phyloP scores from a whole-genome alignment of 768 basidiomycete genomes.

The Kwoniella dendrophila region DNA sequence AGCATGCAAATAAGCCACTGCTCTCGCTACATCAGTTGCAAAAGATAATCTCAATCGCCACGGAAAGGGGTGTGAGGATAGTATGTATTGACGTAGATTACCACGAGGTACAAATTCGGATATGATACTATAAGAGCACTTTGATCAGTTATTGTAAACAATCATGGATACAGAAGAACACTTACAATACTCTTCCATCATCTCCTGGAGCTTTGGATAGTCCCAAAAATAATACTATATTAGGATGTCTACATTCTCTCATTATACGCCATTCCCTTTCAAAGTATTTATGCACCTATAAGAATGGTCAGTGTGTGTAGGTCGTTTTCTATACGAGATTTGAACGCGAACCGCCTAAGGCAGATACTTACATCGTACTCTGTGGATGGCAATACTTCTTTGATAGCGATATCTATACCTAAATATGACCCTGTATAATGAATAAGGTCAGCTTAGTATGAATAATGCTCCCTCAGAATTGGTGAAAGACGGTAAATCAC shows the following conservation, averaged over 20 bases:
- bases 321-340: too few species aligned
- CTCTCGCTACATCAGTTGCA: slow-evolving; percentile 89
- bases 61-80: slow-evolving; percentile 73
- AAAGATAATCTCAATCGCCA: slow-evolving; percentile 94
- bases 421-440: slow-evolving; percentile 71
- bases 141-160: background rate
- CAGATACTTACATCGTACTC: slow-evolving; percentile 71
- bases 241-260: slow-evolving; percentile 86
- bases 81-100: slow-evolving; percentile 87
- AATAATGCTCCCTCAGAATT: background rate
- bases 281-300: slow-evolving; percentile 76
- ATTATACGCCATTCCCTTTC: slow-evolving; percentile 98
- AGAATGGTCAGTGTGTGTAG: background rate
- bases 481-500: slow-evolving; percentile 24
- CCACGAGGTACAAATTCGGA: slow-evolving; percentile 78
- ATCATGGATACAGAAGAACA: slow-evolving; percentile 54
- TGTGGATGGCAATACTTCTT: slow-evolving; percentile 87
- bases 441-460: background rate
- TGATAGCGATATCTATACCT: slow-evolving; percentile 93
- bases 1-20: slow-evolving; percentile 95
- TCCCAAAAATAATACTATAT: slow-evolving; percentile 90
- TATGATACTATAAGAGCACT: slow-evolving; percentile 68
- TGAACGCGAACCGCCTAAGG: too few species aligned
- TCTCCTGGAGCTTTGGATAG: slow-evolving; percentile 46
- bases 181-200: slow-evolving; percentile 51